A percentile compares a stretch with the other conserved stretches of the same genome.
phyloP scores from a whole-genome alignment of 768 basidiomycete genomes.

The Mrakia frigida region DNA sequence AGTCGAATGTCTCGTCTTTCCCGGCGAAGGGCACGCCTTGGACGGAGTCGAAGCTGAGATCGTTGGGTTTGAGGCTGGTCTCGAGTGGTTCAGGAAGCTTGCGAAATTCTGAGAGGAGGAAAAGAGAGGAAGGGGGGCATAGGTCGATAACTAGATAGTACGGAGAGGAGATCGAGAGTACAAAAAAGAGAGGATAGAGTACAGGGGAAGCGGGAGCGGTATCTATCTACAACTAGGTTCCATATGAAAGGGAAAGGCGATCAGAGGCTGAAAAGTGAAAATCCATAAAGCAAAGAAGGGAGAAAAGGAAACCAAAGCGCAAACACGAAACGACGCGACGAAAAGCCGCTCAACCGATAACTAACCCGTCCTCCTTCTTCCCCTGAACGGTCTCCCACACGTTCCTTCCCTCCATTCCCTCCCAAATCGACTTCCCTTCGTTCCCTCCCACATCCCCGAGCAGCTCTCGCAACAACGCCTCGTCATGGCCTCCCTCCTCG shows the following conservation, averaged over 20 bases:
- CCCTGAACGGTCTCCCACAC: conserved; percentile 31
- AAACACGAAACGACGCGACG: no score
- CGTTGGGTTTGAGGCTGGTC: conserved; percentile 53
- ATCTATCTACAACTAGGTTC: no score
- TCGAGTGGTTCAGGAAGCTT: conserved; percentile 50
- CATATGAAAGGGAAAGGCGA: no score
- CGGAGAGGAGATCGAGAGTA: no score
- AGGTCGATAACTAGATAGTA: not conserved
- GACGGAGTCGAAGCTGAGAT: conserved; percentile 61
- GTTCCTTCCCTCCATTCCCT: conserved; percentile 23
- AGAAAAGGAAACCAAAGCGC: no score
- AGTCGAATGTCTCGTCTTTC: conserved; percentile 60
- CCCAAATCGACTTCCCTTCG: conserved; percentile 12
- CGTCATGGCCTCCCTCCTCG: conserved; percentile 6
- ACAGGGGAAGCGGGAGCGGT: no score
- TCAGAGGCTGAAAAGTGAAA: no score
- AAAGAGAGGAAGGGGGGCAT: not conserved
- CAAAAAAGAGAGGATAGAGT: no score
- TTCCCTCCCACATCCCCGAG: not conserved
- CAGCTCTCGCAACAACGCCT: not conserved
- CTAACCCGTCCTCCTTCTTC: conserved; percentile 18
- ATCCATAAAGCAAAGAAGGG: no score
- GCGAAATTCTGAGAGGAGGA: not conserved
- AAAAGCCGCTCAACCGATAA: conserved; percentile 9
- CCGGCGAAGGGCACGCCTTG: conserved; percentile 59